Base-by-base conservation (phyloP, 1,139 yeast species). In the Taphrina confusa region DNA sequence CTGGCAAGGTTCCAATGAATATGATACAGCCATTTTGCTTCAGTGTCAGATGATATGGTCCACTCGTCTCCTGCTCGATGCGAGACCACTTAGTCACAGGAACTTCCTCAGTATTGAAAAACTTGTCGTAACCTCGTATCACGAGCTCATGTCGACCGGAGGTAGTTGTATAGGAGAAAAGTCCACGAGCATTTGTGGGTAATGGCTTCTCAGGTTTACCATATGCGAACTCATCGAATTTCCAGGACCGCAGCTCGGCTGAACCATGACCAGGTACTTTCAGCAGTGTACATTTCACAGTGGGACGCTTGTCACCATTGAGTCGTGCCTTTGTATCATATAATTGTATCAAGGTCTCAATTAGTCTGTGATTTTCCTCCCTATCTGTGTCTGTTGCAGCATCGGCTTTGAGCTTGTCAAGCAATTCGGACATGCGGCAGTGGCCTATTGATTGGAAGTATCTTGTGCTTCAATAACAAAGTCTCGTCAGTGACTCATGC, bases 11-110 rank as follows among this genome's bases (percentile, higher is more conserved):
- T 1, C 95, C 79, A 14, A 92, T 79, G 64, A 94, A 82, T 1
- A 88, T 83, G 63, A 94, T 90, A 69, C 97, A 92, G 0, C 99
- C 99, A 69, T 92, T 94, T 63, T 94, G 95, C 70, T 92, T 92
- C 40, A 85, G 77, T 0, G 97, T 84, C 3, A 90, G 80, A 18
- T 80, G 82, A 70, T 86, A 92, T 0, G 97, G 97, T 0, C 96
- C 97, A 0, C 42, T 31, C 0, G 95, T 85, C 22, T 76, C 69
- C 1, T 67, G 61, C 36, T 71, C 68, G 25, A 91, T 71, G 65
- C 70, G 69, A 0, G 73, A 74, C 76, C 82, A 77, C 59, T 64
- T 44, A 0, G 95, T 85, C 2, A 67, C 67, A 0, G 74, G 67
- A 1, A 80, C 78, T 69, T 94, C 98, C 62, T 78, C 81, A 9